A percentile compares a stretch with the other conserved stretches of the same genome.
Evolutionary conservation across 225 moss, liverwort and hornwort species (phyloP).

Genomic region (Pseudoscleropodium purum): DNA sequence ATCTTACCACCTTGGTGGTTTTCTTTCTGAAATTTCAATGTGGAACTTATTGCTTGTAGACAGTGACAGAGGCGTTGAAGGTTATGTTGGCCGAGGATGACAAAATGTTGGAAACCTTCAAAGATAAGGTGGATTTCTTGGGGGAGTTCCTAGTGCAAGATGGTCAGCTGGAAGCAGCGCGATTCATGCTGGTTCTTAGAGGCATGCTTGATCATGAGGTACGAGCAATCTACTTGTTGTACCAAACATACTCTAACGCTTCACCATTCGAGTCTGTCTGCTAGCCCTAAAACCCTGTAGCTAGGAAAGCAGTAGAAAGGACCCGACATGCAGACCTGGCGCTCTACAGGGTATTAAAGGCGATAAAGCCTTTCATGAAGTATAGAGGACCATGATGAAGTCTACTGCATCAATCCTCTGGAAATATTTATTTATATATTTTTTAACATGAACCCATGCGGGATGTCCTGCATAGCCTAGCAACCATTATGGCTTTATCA

Average conservation of each 20-base stretch:
- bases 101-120: conserved; percentile 54
- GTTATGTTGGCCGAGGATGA: conserved; percentile 91
- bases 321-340: background rate
- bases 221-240: background rate
- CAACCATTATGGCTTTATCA: background rate
- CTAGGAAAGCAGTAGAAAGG: background rate
- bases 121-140: conserved; percentile 78
- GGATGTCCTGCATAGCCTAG: background rate
- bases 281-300: background rate
- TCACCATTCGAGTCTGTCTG: background rate
- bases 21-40: background rate
- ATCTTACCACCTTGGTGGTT: background rate
- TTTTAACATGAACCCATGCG: background rate
- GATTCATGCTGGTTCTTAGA: conserved; percentile 78
- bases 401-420: background rate
- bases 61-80: conserved; percentile 84
- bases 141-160: conserved; percentile 79
- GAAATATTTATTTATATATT: background rate
- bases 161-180: conserved; percentile 71
- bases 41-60: conserved; percentile 26
- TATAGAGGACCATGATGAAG: background rate
- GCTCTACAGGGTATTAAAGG: background rate
- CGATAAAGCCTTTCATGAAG: background rate
- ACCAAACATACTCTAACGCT: background rate
- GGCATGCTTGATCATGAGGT: conserved; percentile 94